phyloP scores from a whole-genome alignment of 305 asterid species.

The Petunia hybrid region DNA sequence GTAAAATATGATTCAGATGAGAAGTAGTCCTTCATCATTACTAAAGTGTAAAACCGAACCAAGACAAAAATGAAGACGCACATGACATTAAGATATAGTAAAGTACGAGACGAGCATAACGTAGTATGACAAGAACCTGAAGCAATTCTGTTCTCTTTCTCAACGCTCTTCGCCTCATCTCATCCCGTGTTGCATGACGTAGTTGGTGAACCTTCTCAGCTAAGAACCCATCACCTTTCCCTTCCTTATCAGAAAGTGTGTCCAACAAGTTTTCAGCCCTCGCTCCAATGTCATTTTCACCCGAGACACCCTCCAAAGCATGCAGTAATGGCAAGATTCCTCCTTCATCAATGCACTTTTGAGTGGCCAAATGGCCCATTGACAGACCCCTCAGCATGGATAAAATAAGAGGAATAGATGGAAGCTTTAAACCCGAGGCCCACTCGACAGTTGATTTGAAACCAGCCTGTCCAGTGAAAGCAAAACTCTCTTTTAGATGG shows the following conservation, averaged over 20 bases:
- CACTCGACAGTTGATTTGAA: slow-evolving; percentile 79
- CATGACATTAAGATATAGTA: slow-evolving; percentile 22
- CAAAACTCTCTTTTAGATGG: slow-evolving; percentile 82
- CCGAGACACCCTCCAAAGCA: slow-evolving; percentile 94
- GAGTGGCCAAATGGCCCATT: slow-evolving; percentile 96
- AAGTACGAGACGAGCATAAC: slow-evolving; percentile 28
- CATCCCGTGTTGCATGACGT: slow-evolving; percentile 93
- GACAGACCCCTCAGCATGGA: slow-evolving; percentile 98
- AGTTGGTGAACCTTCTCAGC: slow-evolving; percentile 80
- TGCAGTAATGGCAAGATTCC: slow-evolving; percentile 92
- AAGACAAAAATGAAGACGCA: neutral
- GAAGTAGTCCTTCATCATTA: neutral
- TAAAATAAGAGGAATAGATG: slow-evolving; percentile 91
- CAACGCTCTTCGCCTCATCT: slow-evolving; percentile 95
- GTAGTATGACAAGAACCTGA: slow-evolving; percentile 55
- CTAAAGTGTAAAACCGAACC: slow-evolving; percentile 11
- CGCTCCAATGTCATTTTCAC: slow-evolving; percentile 99
- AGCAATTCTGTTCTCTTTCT: slow-evolving; percentile 90
- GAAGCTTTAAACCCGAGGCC: slow-evolving; percentile 77
- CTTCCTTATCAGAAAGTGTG: slow-evolving; percentile 89
- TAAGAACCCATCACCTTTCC: slow-evolving; percentile 84
- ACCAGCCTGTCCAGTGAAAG: slow-evolving; percentile 78
- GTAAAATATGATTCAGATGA: slow-evolving; percentile 27
- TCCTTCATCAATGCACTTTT: slow-evolving; percentile 81
- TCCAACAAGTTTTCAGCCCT: slow-evolving; percentile 98